Evolutionary conservation across 1,284 basidiomycete species (phyloP).

Genomic region (Malassezia slooffiae): DNA sequence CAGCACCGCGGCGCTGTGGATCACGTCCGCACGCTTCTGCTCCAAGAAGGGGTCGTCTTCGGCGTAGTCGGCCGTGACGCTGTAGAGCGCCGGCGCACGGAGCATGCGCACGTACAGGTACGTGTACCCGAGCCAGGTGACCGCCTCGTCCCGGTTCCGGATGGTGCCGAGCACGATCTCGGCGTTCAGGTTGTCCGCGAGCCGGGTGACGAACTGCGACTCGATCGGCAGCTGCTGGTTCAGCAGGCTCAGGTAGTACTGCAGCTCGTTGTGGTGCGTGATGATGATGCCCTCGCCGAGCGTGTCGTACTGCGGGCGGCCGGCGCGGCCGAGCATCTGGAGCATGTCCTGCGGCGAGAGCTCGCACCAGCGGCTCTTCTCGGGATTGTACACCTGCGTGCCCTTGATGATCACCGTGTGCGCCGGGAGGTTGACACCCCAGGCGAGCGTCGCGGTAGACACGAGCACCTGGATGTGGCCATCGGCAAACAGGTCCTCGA

Average conservation of each 20-base stretch:
- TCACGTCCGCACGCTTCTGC: conserved; percentile 86
- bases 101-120: conserved; percentile 83
- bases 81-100: conserved; percentile 75
- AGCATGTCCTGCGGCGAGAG: conserved; percentile 90
- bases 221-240: conserved; percentile 64
- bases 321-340: conserved; percentile 97
- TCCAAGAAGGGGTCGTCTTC: conserved; percentile 72
- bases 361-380: conserved; percentile 95
- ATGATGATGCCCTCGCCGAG: conserved; percentile 97
- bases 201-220: conserved; percentile 79
- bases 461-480: conserved; percentile 88
- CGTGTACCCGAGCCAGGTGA: conserved; percentile 63
- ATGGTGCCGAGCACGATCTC: conserved; percentile 94
- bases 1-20: conserved; percentile 82
- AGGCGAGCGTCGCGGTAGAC: conserved; percentile 93
- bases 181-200: conserved; percentile 93
- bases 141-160: conserved; percentile 82
- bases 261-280: conserved; percentile 90
- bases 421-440: conserved; percentile 97
- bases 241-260: conserved; percentile 61
- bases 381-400: conserved; percentile 97
- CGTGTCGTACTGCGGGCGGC: conserved; percentile 93
- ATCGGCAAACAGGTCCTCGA: conserved; percentile 89
- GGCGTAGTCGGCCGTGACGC: conserved; percentile 78
- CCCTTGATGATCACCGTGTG: conserved; percentile 99